Conservation (phyloP, 106 monocot species). For the Hemerocallis citrina region DNA sequence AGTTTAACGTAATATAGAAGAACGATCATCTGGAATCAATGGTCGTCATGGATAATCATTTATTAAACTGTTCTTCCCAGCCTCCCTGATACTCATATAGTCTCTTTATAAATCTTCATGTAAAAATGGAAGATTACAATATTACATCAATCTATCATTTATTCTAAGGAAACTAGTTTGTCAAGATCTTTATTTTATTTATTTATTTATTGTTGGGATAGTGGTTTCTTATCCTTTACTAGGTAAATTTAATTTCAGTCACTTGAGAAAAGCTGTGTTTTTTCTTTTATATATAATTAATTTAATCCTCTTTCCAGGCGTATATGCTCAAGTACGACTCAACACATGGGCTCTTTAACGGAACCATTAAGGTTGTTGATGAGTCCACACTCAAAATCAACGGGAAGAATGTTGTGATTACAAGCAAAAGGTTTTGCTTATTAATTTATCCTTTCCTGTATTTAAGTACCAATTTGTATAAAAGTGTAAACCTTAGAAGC, state of each 20-base stretch:
- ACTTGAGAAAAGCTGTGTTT: not conserved
- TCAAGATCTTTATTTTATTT: not conserved
- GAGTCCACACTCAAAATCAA: conserved; percentile 76
- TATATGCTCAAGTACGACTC: conserved; percentile 99
- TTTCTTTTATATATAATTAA: not conserved
- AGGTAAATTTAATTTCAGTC: not conserved
- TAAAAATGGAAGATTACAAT: too few relatives aligned
- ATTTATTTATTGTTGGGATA: not conserved
- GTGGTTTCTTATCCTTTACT: not conserved
- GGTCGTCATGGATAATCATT: not conserved
- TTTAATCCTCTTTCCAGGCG: conserved; percentile 67
- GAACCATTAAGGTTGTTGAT: conserved; percentile 68
- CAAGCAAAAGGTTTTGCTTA: conserved; percentile 67
- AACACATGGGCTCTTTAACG: conserved; percentile 90
- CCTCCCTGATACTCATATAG: not conserved
- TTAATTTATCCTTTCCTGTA: too few relatives aligned
- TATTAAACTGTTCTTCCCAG: not conserved
- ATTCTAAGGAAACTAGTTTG: not conserved
- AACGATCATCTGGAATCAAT: not conserved
- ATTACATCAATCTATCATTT: not conserved
- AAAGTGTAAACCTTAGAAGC: too few relatives aligned
- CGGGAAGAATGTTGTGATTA: conserved; percentile 59
- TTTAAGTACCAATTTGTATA: too few relatives aligned
- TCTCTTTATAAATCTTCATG: too few relatives aligned
- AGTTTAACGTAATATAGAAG: too few relatives aligned